phyloP scores from a whole-genome alignment of 2,329 filamentous ascomycete species.

The Metarhizium guizhouense region DNA sequence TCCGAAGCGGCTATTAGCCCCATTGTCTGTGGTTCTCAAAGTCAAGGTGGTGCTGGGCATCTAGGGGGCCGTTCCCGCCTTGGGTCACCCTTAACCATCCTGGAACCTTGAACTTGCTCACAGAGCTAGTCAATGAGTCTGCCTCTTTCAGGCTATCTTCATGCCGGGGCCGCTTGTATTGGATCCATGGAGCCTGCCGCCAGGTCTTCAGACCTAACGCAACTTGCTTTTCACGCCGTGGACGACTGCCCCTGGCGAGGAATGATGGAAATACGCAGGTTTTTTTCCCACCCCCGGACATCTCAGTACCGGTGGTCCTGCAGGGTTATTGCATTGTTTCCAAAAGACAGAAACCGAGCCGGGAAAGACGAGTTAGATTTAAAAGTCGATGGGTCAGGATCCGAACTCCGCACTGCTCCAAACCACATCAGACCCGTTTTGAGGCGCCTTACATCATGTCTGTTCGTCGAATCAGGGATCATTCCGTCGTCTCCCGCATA shows the following conservation, averaged over 20 bases:
- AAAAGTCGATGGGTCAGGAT: constrained; percentile 2
- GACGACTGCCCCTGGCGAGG: background rate
- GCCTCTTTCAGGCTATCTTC: background rate
- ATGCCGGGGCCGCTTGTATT: background rate
- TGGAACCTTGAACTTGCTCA: background rate
- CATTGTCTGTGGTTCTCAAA: constrained; percentile 2
- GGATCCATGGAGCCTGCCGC: background rate
- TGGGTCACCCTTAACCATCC: background rate
- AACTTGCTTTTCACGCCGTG: background rate
- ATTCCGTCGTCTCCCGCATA: background rate
- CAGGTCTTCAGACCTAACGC: background rate
- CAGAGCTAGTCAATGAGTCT: background rate
- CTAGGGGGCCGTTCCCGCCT: constrained; percentile 1
- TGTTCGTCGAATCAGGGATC: constrained; percentile 1
- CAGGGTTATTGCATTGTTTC: background rate
- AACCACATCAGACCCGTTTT: constrained; percentile 1
- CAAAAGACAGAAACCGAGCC: background rate
- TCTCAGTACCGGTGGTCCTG: background rate
- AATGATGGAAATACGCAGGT: background rate
- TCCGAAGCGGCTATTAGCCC: background rate
- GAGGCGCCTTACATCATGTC: background rate
- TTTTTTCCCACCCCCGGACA: background rate
- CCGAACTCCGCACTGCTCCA: constrained; percentile 5
- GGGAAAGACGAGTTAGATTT: background rate
- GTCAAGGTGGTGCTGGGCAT: background rate